phyloP scores from a whole-genome alignment of 1,284 basidiomycete species.

The Pseudozyma thailandica region DNA sequence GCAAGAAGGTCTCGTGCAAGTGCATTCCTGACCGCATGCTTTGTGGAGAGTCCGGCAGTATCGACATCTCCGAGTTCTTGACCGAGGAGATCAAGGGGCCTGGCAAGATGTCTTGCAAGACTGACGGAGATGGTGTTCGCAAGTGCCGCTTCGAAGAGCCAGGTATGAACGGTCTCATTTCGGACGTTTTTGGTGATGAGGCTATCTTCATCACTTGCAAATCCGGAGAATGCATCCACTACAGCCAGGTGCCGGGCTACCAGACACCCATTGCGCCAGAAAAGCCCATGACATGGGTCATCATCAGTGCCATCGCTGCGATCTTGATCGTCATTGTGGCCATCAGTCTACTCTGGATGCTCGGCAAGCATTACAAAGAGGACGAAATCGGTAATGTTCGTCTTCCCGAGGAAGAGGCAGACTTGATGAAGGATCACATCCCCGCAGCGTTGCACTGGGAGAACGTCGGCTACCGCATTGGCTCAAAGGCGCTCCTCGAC shows the following conservation, averaged over 20 bases:
- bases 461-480: slow-evolving; percentile 77
- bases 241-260: slow-evolving; percentile 86
- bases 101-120: slow-evolving; percentile 83
- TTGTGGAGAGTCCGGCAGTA: slow-evolving; percentile 92
- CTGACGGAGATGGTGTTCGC: slow-evolving; percentile 67
- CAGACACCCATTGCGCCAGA: slow-evolving; percentile 34
- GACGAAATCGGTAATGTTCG: slow-evolving; percentile 48
- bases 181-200: slow-evolving; percentile 89
- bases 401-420: slow-evolving; percentile 76
- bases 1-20: slow-evolving; percentile 79
- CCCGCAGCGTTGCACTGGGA: slow-evolving; percentile 91
- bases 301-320: slow-evolving; percentile 82
- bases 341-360: slow-evolving; percentile 67
- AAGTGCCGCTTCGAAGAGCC: slow-evolving; percentile 90
- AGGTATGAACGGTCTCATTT: slow-evolving; percentile 93
- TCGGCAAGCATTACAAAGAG: slow-evolving; percentile 53
- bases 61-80: slow-evolving; percentile 97
- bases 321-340: slow-evolving; percentile 73
- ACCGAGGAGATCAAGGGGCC: slow-evolving; percentile 89
- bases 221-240: slow-evolving; percentile 92
- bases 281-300: slow-evolving; percentile 74
- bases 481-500: slow-evolving; percentile 77
- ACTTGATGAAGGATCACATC: slow-evolving; percentile 90
- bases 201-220: slow-evolving; percentile 88
- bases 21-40: slow-evolving; percentile 93